phyloP scores from a whole-genome alignment of 2,329 filamentous ascomycete species.

The Ceratocystis cubensis region DNA sequence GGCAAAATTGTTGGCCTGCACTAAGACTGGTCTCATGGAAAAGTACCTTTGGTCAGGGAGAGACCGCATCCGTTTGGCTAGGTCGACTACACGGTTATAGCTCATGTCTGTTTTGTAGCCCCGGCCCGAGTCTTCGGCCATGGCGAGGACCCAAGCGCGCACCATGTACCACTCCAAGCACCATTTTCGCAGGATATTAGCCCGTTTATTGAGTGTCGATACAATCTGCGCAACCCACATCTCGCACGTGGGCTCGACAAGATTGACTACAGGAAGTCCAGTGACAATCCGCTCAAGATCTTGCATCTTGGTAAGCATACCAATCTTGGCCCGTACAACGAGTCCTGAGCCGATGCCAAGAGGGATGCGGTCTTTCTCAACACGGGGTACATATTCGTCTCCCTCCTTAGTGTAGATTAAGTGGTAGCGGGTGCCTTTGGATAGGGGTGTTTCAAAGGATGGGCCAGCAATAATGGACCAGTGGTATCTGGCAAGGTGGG shows the following conservation, averaged over 20 bases:
- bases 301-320: slow-evolving; percentile 14
- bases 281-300: slow-evolving; percentile 19
- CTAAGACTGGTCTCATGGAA: slow-evolving; percentile 10
- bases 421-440: slow-evolving; percentile 20
- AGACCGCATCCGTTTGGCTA: slow-evolving; percentile 17
- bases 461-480: slow-evolving; percentile 19
- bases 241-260: slow-evolving; percentile 17
- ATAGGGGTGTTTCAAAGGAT: slow-evolving; percentile 16
- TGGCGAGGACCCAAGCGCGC: slow-evolving; percentile 15
- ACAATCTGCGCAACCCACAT: slow-evolving; percentile 19
- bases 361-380: slow-evolving; percentile 19
- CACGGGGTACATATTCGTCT: slow-evolving; percentile 12
- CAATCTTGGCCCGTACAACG: slow-evolving; percentile 17
- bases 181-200: slow-evolving; percentile 8
- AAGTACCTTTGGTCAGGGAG: slow-evolving; percentile 18
- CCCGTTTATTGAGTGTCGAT: slow-evolving; percentile 13
- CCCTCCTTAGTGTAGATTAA: slow-evolving; percentile 10
- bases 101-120: slow-evolving; percentile 16
- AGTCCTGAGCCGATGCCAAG: slow-evolving; percentile 18
- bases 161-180: slow-evolving; percentile 18
- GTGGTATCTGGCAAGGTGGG: slow-evolving; percentile 13
- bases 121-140: slow-evolving; percentile 13
- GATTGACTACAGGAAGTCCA: slow-evolving; percentile 8
- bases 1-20: slow-evolving; percentile 13
- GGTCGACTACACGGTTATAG: slow-evolving; percentile 18